A percentile compares a stretch with the other conserved stretches of the same genome.
These are phyloP conservation scores for Rhizopogon vinicolor DNA, from an alignment of 768 basidiomycete genomes.

Conservation along the genomic window DNA sequence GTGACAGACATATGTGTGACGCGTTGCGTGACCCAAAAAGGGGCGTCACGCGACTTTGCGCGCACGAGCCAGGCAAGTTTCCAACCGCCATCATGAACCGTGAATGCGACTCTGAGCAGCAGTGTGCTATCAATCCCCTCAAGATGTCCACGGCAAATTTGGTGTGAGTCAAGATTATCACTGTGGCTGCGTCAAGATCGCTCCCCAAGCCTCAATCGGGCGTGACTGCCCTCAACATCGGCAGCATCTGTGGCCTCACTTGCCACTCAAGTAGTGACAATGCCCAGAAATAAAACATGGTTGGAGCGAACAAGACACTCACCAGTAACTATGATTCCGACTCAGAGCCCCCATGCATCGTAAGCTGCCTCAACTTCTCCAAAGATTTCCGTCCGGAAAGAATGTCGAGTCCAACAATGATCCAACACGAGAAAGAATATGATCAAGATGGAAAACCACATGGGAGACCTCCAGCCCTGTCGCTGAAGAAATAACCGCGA, in stretches of 20 bases:
- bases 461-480: not conserved
- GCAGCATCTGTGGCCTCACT: not conserved
- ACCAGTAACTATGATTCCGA: not conserved
- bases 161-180: conserved; percentile 3
- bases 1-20: not conserved
- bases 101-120: conserved; percentile 1
- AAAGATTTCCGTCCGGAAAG: not conserved
- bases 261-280: not conserved
- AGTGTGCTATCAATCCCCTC: conserved; percentile 3
- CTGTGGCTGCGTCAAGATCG: not conserved
- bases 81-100: conserved; percentile 2
- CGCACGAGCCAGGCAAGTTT: conserved; percentile 7
- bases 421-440: not conserved
- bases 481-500: not conserved
- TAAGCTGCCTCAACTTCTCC: not conserved
- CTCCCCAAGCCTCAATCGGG: not conserved
- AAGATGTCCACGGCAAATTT: not conserved
- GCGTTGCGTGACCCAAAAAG: conserved; percentile 2
- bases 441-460: not conserved
- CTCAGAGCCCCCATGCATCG: not conserved
- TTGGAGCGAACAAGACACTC: conserved; percentile 7
- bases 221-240: not conserved
- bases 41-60: conserved; percentile 1
- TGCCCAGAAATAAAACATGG: not conserved
- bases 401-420: not conserved